Percentiles rank a stretch among this genome's conserved stretches.
Evolutionary conservation across 306 rosid genomes (phyloP).

Genomic region (Fagus sylvatica): DNA sequence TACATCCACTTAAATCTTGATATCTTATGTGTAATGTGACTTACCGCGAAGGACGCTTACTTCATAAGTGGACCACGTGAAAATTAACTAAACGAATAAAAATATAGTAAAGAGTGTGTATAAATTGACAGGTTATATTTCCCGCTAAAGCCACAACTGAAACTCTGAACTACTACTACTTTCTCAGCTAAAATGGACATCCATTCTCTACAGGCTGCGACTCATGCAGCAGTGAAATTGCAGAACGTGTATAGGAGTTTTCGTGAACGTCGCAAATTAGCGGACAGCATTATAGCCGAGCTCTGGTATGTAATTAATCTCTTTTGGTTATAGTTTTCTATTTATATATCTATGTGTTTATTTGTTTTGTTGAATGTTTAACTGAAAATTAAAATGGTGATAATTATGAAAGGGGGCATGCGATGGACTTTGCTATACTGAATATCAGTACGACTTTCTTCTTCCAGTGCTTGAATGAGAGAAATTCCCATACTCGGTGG

Average conservation of each 20-base stretch:
- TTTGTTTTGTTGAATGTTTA: not conserved
- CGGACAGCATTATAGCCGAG: conserved; percentile 88
- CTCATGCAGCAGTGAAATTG: conserved; percentile 58
- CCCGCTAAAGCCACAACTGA: not conserved
- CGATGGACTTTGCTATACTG: conserved; percentile 62
- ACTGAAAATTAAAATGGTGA: conserved; percentile 1
- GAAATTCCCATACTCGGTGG: conserved; percentile 63
- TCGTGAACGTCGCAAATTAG: conserved; percentile 85
- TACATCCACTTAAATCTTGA: no score
- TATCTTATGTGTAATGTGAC: not conserved
- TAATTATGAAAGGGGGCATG: conserved; percentile 72
- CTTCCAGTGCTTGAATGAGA: conserved; percentile 62
- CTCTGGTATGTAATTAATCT: conserved; percentile 42
- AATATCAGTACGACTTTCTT: conserved; percentile 81
- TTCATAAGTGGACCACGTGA: not conserved
- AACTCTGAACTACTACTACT: not conserved
- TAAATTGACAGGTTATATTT: not conserved
- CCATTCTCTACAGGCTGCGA: no score
- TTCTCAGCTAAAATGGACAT: not conserved
- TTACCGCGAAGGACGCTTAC: no score
- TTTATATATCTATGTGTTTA: not conserved
- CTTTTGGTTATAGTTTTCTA: no score
- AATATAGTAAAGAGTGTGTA: not conserved
- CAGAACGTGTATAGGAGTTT: conserved; percentile 82
- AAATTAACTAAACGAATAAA: not conserved